Conservation (phyloP, 495 filamentous ascomycete genomes). For the Lepraria neglecta region DNA sequence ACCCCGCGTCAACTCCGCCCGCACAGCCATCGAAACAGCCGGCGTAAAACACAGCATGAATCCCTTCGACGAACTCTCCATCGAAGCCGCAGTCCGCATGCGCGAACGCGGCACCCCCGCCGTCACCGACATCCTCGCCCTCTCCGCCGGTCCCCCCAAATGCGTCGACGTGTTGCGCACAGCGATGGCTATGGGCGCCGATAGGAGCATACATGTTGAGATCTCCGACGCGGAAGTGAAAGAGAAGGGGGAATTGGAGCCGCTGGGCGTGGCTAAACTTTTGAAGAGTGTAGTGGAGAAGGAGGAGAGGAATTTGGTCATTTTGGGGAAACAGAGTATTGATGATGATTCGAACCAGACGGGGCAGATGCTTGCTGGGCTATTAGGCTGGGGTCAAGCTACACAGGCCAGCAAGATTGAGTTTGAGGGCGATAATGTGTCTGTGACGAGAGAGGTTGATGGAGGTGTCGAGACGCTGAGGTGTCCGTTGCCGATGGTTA, state of each 20-base stretch:
- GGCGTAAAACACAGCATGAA: constrained; percentile 97
- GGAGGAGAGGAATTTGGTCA: constrained; percentile 83
- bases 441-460: constrained; percentile 86
- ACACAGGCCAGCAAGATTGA: constrained; percentile 83
- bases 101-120: constrained; percentile 64
- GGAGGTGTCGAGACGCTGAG: constrained; percentile 86
- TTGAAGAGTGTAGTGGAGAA: constrained; percentile 66
- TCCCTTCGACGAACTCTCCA: constrained; percentile 96
- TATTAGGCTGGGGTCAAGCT: constrained; percentile 88
- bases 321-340: constrained; percentile 95
- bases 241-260: constrained; percentile 58
- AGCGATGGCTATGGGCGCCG: constrained; percentile 98
- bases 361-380: constrained; percentile 92
- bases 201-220: constrained; percentile 81
- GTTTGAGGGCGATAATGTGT: constrained; percentile 56
- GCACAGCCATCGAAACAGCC: constrained; percentile 84
- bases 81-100: constrained; percentile 91
- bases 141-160: constrained; percentile 83
- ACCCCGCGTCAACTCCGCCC: constrained; percentile 92
- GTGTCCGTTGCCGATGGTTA: constrained; percentile 77
- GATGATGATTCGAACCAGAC: constrained; percentile 96
- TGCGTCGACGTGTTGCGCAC: constrained; percentile 80
- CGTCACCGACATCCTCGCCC: constrained; percentile 84
- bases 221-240: constrained; percentile 44
- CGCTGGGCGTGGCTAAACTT: constrained; percentile 84